Evolutionary conservation across 345 rosid species (phyloP).

Genomic region (Salix dunnii): DNA sequence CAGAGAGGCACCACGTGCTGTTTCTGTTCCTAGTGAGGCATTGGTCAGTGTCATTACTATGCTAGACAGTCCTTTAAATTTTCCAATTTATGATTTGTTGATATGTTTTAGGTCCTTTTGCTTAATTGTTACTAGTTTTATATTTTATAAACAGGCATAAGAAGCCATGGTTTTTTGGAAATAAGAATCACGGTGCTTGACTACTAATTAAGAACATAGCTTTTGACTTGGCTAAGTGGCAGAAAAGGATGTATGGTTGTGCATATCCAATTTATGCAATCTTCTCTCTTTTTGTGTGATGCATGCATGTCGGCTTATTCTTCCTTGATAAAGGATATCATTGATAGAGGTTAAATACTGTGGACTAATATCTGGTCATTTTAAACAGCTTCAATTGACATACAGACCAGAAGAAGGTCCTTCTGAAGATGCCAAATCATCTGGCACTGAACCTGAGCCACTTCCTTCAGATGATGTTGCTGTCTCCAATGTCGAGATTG

Average conservation of each 20-base stretch:
- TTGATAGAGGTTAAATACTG: not conserved
- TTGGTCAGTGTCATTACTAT: conserved; percentile 46
- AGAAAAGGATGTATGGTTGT: not conserved
- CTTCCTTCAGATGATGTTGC: conserved; percentile 46
- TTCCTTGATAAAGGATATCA: not conserved
- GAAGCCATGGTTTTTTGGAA: not conserved
- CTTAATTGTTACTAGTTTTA: not conserved
- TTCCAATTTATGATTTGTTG: not conserved
- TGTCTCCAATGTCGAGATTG: conserved; percentile 39
- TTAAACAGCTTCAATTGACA: conserved; percentile 63
- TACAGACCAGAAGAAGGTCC: conserved; percentile 76
- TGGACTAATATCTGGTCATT: conserved; percentile 25
- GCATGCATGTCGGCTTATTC: not conserved
- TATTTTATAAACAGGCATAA: not conserved
- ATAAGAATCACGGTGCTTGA: not conserved
- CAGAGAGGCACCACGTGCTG: conserved; percentile 87
- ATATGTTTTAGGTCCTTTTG: not conserved
- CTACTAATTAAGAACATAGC: not conserved
- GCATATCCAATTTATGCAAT: not conserved
- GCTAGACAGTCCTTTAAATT: not conserved
- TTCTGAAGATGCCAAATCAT: conserved; percentile 46
- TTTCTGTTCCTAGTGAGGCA: conserved; percentile 68
- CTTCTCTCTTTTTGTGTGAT: not conserved
- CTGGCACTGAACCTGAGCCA: conserved; percentile 61
- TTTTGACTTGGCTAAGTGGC: not conserved